Percentiles rank a stretch among this genome's conserved stretches.
phyloP scores from a whole-genome alignment of 2,329 filamentous ascomycete species.

The Ceratocystis diversiconidia region DNA sequence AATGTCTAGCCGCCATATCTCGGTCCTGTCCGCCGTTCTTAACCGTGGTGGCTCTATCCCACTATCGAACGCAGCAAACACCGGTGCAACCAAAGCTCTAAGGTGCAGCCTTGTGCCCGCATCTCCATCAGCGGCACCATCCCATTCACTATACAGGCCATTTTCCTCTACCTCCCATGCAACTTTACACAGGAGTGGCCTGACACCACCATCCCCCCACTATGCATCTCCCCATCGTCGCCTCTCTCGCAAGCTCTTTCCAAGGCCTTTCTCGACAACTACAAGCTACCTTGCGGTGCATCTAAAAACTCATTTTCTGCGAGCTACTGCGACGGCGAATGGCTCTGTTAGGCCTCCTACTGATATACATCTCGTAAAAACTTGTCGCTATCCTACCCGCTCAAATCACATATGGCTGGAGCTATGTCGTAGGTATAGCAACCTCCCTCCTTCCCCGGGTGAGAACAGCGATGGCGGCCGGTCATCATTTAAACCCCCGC shows the following conservation, averaged over 20 bases:
- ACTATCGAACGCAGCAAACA: not conserved
- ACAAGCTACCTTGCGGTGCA: not conserved
- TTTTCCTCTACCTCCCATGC: not conserved
- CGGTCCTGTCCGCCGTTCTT: slow-evolving; percentile 5
- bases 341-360: too few relatives aligned
- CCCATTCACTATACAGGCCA: not conserved
- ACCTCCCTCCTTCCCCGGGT: not conserved
- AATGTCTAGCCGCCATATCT: slow-evolving; percentile 28
- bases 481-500: not conserved
- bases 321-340: not conserved
- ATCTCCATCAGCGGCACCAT: not conserved
- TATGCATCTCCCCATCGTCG: not conserved
- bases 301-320: not conserved
- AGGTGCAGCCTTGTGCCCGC: not conserved
- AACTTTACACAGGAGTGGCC: not conserved
- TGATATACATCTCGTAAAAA: not conserved
- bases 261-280: not conserved
- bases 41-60: not conserved
- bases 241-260: not conserved
- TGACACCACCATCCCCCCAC: slow-evolving; percentile 7
- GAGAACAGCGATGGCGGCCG: not conserved
- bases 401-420: not conserved
- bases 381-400: not conserved
- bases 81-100: not conserved
- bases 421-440: slow-evolving; percentile 1